phyloP scores from a whole-genome alignment of 108 stramenopile genomes.

The Cyclotella distinguenda region DNA sequence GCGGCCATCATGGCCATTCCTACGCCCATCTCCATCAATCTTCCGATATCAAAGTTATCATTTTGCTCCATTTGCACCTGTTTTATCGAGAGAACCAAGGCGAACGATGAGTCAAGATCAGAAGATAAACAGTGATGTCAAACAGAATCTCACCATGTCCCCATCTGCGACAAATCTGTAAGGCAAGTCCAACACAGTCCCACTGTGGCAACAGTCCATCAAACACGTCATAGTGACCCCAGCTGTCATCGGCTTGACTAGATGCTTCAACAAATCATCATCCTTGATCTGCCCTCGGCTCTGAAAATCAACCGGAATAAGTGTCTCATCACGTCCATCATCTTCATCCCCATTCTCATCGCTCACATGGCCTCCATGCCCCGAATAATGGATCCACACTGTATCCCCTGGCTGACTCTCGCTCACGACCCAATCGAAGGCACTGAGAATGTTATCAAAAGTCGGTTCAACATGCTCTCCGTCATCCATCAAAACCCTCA shows the following conservation, averaged over 20 bases:
- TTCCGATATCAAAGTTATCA: slow-evolving; percentile 12
- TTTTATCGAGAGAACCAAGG: too few species aligned
- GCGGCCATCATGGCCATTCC: not conserved
- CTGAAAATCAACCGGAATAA: slow-evolving; percentile 88
- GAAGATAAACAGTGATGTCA: not conserved
- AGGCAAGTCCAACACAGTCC: slow-evolving; percentile 77
- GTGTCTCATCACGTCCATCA: slow-evolving; percentile 75
- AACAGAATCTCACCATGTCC: slow-evolving; percentile 18
- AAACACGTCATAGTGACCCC: slow-evolving; percentile 74
- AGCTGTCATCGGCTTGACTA: slow-evolving; percentile 70
- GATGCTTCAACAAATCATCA: slow-evolving; percentile 72
- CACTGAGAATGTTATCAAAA: slow-evolving; percentile 57
- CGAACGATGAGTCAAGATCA: not conserved
- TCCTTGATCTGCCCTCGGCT: slow-evolving; percentile 81
- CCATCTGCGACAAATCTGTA: slow-evolving; percentile 71
- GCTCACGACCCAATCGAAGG: slow-evolving; percentile 50
- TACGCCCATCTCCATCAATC: slow-evolving; percentile 5
- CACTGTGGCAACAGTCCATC: slow-evolving; percentile 41
- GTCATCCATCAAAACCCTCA: slow-evolving; percentile 65
- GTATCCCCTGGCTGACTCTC: slow-evolving; percentile 59
- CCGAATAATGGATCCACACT: slow-evolving; percentile 70
- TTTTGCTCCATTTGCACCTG: slow-evolving; percentile 20
- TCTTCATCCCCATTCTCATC: slow-evolving; percentile 64
- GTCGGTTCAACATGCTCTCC: slow-evolving; percentile 60
- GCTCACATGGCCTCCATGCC: slow-evolving; percentile 64